Conservation (phyloP, 2,329 filamentous ascomycete species). For the Tolypocladium paradoxum region DNA sequence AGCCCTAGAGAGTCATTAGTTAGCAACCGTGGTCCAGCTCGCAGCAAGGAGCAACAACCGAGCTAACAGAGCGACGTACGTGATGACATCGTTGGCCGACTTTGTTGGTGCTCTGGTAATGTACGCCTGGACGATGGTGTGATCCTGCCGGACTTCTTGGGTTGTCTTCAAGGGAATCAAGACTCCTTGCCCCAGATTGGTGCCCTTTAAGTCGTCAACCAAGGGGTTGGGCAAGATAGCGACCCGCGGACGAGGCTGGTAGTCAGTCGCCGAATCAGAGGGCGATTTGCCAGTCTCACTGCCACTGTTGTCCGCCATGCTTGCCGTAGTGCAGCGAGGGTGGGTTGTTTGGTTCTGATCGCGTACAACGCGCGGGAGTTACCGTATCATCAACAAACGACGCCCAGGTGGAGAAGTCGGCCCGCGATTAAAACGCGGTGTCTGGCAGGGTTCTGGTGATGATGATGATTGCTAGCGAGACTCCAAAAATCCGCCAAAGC, state of each 20-base stretch:
- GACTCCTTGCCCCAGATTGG: conserved; percentile 32
- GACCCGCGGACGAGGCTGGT: not conserved
- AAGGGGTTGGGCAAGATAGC: conserved; percentile 23
- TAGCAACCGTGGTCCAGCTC: not conserved
- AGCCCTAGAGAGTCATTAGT: conserved; percentile 29
- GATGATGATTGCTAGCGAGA: conserved; percentile 1
- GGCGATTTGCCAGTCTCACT: not conserved
- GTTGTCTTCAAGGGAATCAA: conserved; percentile 55
- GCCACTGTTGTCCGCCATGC: not conserved
- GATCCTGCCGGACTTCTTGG: conserved; percentile 49
- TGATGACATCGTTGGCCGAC: conserved; percentile 60
- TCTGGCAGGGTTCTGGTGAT: not conserved
- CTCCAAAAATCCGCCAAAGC: conserved; percentile 1
- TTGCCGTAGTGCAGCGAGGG: not conserved
- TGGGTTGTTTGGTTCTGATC: not conserved
- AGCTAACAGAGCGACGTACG: conserved; percentile 31
- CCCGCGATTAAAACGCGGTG: not conserved
- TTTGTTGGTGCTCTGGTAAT: conserved; percentile 63
- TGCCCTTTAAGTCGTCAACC: conserved; percentile 22
- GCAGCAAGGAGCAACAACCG: not conserved
- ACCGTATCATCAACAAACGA: not conserved
- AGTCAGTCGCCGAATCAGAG: not conserved
- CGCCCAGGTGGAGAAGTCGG: not conserved
- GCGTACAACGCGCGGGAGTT: not conserved
- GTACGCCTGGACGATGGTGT: conserved; percentile 51